Percentiles rank a stretch among this genome's conserved stretches.
These are phyloP conservation scores for Vitis hybrid DNA, from an alignment of 177 flowering plant genomes.

Conservation along the genomic window DNA sequence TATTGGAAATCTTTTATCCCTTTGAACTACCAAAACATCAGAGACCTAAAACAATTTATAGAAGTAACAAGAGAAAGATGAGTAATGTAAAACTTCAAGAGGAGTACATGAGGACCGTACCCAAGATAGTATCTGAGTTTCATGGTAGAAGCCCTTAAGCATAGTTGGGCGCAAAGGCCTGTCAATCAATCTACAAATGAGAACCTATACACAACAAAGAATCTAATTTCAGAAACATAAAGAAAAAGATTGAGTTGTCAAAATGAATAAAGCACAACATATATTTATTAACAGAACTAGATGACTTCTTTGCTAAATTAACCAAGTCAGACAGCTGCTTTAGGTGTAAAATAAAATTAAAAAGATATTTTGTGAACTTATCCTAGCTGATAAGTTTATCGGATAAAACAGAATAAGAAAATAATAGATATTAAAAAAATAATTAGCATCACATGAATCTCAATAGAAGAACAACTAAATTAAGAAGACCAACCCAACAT, in stretches of 20 bases:
- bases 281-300: background rate
- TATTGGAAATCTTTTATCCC: too few relatives aligned
- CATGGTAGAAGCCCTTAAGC: constrained; percentile 94
- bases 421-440: too few relatives aligned
- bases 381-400: too few relatives aligned
- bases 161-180: constrained; percentile 97
- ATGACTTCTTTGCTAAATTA: background rate
- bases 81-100: too few relatives aligned
- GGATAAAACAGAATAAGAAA: too few relatives aligned
- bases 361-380: too few relatives aligned
- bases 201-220: constrained; percentile 57
- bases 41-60: background rate
- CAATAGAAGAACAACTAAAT: too few relatives aligned
- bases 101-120: constrained; percentile 31
- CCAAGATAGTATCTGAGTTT: constrained; percentile 96
- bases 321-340: too few relatives aligned
- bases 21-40: too few relatives aligned
- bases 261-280: background rate
- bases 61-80: background rate
- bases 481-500: too few relatives aligned
- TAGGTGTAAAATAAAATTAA: too few relatives aligned
- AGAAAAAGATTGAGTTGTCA: background rate
- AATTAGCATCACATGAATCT: too few relatives aligned
- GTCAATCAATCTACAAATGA: constrained; percentile 91
- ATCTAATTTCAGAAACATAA: constrained; percentile 1